Evolutionary conservation across 352 stramenopile species (phyloP).

Genomic region (Globisporangium iwayamae): DNA sequence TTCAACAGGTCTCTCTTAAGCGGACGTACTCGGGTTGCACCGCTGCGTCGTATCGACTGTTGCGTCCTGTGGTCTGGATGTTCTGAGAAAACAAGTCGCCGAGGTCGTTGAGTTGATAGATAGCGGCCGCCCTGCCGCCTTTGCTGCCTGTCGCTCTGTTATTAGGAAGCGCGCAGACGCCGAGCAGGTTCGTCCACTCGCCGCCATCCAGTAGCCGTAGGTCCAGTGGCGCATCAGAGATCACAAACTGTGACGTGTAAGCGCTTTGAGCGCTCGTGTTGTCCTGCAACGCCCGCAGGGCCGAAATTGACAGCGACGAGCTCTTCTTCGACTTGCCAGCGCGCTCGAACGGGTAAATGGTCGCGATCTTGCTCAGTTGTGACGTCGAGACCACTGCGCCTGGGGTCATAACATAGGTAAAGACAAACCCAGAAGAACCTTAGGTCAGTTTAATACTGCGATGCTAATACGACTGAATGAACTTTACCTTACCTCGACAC

Average conservation of each 20-base stretch:
- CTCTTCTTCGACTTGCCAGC: slow-evolving; percentile 20
- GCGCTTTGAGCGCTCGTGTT: slow-evolving; percentile 20
- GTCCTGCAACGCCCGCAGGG: slow-evolving; percentile 39
- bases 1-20: not conserved
- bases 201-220: slow-evolving; percentile 54
- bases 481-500: slow-evolving; percentile 34
- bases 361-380: slow-evolving; percentile 32
- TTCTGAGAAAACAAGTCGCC: slow-evolving; percentile 64
- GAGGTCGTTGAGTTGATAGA: slow-evolving; percentile 69
- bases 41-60: slow-evolving; percentile 33
- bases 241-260: slow-evolving; percentile 45
- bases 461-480: too few relatives aligned
- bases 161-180: slow-evolving; percentile 36
- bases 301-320: slow-evolving; percentile 31
- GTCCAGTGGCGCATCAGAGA: slow-evolving; percentile 54
- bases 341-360: slow-evolving; percentile 45
- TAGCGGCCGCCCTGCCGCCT: slow-evolving; percentile 16
- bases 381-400: slow-evolving; percentile 45
- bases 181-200: slow-evolving; percentile 52
- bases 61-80: slow-evolving; percentile 30
- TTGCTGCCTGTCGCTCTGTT: not conserved
- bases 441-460: not conserved
- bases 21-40: slow-evolving; percentile 53
- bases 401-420: slow-evolving; percentile 7
- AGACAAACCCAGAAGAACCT: not conserved